Evolutionary conservation across 108 stramenopile genomes (phyloP).

Genomic region (Cyclotella cryptica): DNA sequence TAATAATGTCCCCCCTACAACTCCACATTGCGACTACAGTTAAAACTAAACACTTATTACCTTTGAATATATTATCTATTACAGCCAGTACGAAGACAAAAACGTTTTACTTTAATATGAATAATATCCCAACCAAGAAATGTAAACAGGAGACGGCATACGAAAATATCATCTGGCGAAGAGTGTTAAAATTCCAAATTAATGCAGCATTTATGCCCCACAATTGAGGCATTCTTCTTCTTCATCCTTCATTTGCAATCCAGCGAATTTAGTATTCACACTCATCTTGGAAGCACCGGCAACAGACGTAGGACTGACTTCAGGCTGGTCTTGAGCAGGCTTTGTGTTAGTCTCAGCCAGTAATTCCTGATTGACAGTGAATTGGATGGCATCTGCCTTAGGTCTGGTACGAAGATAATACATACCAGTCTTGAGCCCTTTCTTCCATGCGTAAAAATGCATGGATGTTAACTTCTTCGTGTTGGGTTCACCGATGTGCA

Average conservation of each 20-base stretch:
- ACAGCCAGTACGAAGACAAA: no score
- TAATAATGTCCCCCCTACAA: no score
- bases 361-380: conserved; percentile 96
- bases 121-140: background rate
- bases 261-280: conserved; percentile 48
- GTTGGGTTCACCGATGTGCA: conserved; percentile 98
- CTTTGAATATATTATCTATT: no score
- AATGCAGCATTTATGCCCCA: conserved; percentile 63
- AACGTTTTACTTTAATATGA: background rate
- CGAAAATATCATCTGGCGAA: no score
- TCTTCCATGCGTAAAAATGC: conserved; percentile 99
- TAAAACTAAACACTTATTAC: background rate
- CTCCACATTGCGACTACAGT: no score
- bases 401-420: conserved; percentile 99
- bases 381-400: conserved; percentile 99
- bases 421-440: conserved; percentile 99
- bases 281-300: conserved; percentile 38
- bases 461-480: conserved; percentile 93
- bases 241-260: conserved; percentile 70
- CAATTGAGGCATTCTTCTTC: conserved; percentile 92
- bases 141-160: no score
- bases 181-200: background rate
- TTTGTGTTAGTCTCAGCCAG: conserved; percentile 61
- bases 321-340: conserved; percentile 48
- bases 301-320: conserved; percentile 39